Evolutionary conservation across 2,329 filamentous ascomycete species (phyloP).

Genomic region (Penicillium sp.): DNA sequence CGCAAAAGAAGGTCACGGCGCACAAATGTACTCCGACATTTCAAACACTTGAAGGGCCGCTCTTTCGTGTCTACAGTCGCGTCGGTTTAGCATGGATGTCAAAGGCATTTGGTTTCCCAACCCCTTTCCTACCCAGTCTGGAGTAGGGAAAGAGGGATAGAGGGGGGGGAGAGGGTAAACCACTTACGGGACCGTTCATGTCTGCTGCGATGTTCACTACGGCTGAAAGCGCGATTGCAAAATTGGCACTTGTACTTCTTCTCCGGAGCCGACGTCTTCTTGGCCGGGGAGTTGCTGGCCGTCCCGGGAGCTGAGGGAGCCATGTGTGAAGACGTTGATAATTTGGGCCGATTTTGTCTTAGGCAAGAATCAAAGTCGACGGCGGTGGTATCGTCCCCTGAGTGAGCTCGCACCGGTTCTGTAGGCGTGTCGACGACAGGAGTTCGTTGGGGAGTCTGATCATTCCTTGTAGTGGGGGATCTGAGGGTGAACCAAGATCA

Average conservation of each 20-base stretch:
- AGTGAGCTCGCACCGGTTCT: constrained; percentile 49
- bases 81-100: not conserved
- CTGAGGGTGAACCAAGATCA: constrained; percentile 21
- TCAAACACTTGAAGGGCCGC: constrained; percentile 96
- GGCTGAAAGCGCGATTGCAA: constrained; percentile 94
- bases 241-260: constrained; percentile 99
- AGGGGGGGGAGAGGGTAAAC: not conserved
- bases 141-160: constrained; percentile 5
- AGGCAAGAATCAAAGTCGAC: constrained; percentile 32
- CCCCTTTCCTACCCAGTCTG: not conserved
- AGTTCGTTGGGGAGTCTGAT: constrained; percentile 47
- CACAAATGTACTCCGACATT: constrained; percentile 97
- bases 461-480: constrained; percentile 47
- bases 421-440: constrained; percentile 46
- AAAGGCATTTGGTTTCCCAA: not conserved
- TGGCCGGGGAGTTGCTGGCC: constrained; percentile 73
- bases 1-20: constrained; percentile 93
- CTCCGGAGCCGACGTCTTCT: constrained; percentile 83
- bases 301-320: constrained; percentile 59
- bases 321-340: constrained; percentile 36
- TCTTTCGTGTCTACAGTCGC: constrained; percentile 84
- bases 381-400: constrained; percentile 44
- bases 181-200: constrained; percentile 97
- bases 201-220: constrained; percentile 94
- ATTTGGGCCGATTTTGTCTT: constrained; percentile 28